phyloP scores from a whole-genome alignment of 192 early-diverging fungal genomes.

The Backusella luteola region DNA sequence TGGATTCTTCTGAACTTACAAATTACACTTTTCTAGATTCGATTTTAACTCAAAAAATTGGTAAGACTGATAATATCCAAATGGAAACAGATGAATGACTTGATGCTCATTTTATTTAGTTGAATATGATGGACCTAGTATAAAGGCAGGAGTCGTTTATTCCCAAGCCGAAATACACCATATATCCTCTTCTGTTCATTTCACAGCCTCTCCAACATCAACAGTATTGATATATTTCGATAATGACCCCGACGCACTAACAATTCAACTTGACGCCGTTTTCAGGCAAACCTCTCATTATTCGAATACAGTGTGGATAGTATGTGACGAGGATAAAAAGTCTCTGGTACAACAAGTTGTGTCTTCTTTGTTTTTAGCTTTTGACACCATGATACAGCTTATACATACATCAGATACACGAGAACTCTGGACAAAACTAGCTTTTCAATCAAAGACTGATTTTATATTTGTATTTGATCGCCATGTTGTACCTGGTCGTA shows the following conservation, averaged over 20 bases:
- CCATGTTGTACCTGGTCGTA: conserved; percentile 1
- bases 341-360: neutral
- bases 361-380: neutral
- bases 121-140: neutral
- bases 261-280: neutral
- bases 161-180: neutral
- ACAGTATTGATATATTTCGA: neutral
- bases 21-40: neutral
- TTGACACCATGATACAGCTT: neutral
- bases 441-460: conserved; percentile 2
- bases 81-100: neutral
- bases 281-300: neutral
- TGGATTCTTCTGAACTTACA: conserved; percentile 5
- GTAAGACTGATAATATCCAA: neutral
- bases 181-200: neutral
- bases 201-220: neutral
- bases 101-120: neutral
- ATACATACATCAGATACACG: neutral
- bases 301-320: neutral
- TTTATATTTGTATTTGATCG: conserved; percentile 1
- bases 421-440: neutral
- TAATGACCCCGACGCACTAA: neutral
- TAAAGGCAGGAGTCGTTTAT: neutral
- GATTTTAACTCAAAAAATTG: neutral
- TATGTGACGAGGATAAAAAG: neutral